Conservation (phyloP, 306 rosid species). For the Ormosia semicastrata region DNA sequence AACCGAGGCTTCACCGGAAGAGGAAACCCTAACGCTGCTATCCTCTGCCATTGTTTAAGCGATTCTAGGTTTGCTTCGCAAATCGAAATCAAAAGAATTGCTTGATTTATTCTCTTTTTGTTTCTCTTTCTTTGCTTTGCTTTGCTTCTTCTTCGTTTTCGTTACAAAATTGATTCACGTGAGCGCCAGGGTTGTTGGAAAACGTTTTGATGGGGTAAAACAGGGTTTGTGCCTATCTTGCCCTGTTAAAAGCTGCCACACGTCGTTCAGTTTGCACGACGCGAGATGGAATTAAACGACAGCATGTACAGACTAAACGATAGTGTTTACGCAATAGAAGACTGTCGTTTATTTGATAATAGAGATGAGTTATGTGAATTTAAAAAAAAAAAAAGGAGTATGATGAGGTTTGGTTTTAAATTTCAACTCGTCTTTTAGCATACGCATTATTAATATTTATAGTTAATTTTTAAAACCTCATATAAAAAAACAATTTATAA, state of each 20-base stretch:
- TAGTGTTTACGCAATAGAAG: too few species aligned
- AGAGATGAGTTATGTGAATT: too few species aligned
- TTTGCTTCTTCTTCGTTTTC: neutral
- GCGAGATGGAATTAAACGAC: neutral
- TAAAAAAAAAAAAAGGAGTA: too few species aligned
- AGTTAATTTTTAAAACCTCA: too few species aligned
- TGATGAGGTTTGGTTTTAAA: too few species aligned
- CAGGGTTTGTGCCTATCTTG: neutral
- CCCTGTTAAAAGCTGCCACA: neutral
- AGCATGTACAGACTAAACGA: neutral
- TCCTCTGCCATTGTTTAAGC: constrained; percentile 56
- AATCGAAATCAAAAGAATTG: constrained; percentile 1
- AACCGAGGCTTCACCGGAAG: constrained; percentile 39
- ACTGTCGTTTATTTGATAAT: too few species aligned
- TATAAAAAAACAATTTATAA: too few species aligned
- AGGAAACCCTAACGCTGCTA: constrained; percentile 56
- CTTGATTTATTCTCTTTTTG: neutral
- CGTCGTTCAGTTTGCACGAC: neutral
- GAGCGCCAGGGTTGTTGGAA: neutral
- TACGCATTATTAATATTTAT: too few species aligned
- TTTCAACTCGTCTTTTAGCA: too few species aligned
- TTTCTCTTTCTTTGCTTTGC: neutral
- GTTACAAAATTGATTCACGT: neutral
- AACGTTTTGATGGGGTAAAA: neutral
- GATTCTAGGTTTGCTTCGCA: neutral